Evolutionary conservation across 1,284 basidiomycete genomes (phyloP).

Genomic region (Peniophora sp.): DNA sequence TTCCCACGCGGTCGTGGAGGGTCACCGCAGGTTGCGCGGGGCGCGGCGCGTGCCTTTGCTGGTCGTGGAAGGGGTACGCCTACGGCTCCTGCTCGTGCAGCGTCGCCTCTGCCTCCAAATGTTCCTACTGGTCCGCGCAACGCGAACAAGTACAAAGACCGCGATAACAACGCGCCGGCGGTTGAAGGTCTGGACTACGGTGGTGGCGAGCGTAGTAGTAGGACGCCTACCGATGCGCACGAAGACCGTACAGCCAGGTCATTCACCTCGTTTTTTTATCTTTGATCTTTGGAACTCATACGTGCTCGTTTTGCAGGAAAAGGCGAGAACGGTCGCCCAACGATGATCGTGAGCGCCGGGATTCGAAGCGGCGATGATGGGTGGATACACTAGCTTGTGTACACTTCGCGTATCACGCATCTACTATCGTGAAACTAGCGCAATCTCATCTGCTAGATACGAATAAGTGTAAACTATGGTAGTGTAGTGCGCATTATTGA

Average conservation of each 20-base stretch:
- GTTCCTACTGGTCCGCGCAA: conserved; percentile 81
- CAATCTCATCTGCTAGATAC: too few species aligned
- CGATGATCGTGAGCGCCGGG: conserved; percentile 41
- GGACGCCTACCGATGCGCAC: conserved; percentile 13
- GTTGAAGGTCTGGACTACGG: conserved; percentile 83
- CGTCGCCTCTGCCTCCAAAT: conserved; percentile 72
- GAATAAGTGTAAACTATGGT: too few species aligned
- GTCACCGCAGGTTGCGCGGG: conserved; percentile 16
- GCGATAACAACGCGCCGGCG: conserved; percentile 70
- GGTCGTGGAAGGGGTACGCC: conserved; percentile 27
- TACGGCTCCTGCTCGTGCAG: conserved; percentile 51
- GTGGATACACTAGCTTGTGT: not conserved
- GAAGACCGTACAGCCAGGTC: conserved; percentile 24
- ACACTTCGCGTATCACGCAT: not conserved
- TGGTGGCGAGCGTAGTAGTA: conserved; percentile 23
- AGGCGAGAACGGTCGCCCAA: conserved; percentile 13
- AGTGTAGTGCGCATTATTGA: too few species aligned
- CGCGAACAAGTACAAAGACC: conserved; percentile 82
- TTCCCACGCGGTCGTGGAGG: conserved; percentile 46
- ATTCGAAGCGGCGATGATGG: conserved; percentile 53
- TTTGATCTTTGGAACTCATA: not conserved
- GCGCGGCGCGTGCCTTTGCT: conserved; percentile 21
- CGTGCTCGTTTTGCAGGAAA: conserved; percentile 6
- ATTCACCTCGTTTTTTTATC: conserved; percentile 3
- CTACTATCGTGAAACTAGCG: too few species aligned